phyloP scores from a whole-genome alignment of 2,329 filamentous ascomycete species.

The Diaporthe destruens region DNA sequence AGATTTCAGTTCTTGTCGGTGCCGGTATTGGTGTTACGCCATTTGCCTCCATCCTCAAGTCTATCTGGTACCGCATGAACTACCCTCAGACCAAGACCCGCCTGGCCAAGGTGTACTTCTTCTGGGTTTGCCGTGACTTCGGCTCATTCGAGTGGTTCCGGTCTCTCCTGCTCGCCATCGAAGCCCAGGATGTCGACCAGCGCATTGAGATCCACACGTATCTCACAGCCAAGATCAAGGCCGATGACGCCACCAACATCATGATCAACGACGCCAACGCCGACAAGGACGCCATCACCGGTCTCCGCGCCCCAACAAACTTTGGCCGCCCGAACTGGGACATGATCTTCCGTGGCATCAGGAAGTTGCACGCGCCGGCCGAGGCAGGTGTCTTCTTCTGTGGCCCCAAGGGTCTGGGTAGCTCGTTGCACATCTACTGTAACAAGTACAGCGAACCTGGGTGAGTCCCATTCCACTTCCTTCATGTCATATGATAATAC shows the following conservation, averaged over 20 bases:
- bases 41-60: conserved; percentile 88
- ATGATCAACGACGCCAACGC: conserved; percentile 92
- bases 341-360: conserved; percentile 86
- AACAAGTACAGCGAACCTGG: conserved; percentile 89
- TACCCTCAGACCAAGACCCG: conserved; percentile 84
- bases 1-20: conserved; percentile 82
- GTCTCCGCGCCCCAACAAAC: conserved; percentile 84
- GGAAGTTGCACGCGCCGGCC: conserved; percentile 80
- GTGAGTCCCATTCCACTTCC: conserved; percentile 58
- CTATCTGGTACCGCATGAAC: conserved; percentile 94
- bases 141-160: conserved; percentile 92
- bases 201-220: conserved; percentile 92
- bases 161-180: conserved; percentile 84
- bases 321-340: conserved; percentile 92
- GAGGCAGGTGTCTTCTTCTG: conserved; percentile 89
- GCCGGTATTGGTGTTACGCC: conserved; percentile 90
- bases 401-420: conserved; percentile 83
- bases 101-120: conserved; percentile 89
- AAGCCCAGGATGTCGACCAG: conserved; percentile 86
- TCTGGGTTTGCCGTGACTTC: conserved; percentile 92
- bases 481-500: conserved; percentile 36
- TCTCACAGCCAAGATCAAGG: conserved; percentile 87
- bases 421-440: conserved; percentile 82
- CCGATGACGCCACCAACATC: conserved; percentile 88
- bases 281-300: conserved; percentile 87